Base-by-base conservation (phyloP, 805 yeast genomes). In the Cyberlindnera mrakii region DNA sequence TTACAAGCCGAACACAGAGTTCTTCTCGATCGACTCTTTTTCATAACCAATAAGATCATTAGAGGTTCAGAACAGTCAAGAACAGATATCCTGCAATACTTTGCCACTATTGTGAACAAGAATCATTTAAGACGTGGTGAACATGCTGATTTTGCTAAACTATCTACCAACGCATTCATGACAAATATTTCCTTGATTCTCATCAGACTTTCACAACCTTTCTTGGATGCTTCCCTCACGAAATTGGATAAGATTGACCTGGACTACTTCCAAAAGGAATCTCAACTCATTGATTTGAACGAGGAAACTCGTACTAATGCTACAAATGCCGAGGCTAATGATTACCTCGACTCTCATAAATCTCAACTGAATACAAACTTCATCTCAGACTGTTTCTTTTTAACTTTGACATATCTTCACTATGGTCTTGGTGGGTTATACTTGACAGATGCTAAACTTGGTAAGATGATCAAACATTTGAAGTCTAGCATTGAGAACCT, bases 91-190 rank as follows among this genome's bases (percentile, higher is more conserved):
- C 64, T 93, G 52, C 64, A 71, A 38, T 89, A 82, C 71, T 79
- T 90, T 62, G 83, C 85, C 1, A 73, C 72, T 23, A 71, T 88
- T 33, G 75, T 87, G n/a, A 86, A 91, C 54, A 72, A 76, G 40
- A 89, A 90, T 59, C 97, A 89, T 62, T 73, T 87, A 51, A 79
- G 98, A 65, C 75, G 87, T 53, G 96, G 96, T 41, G 80, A 83
- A 49, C 95, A 86, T 59, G 83, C 90, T 3, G 80, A 83, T 53
- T 74, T 77, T 11, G 67, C 70, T 14, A 74, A 78, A 44, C 66
- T 85, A 40, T 80, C 95, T 1, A 71, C 86, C 7, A 88, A 91
- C 66, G 88, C 88, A 1, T 74, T 93, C 48, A 84, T 89, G 85
- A 69, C 81, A 41, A 91, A 91, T 63, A 71, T 88, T 15, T 70